Percentiles rank a stretch among this genome's conserved stretches.
Conservation (phyloP, 257 asterid species). For the Solanum neorickii region DNA sequence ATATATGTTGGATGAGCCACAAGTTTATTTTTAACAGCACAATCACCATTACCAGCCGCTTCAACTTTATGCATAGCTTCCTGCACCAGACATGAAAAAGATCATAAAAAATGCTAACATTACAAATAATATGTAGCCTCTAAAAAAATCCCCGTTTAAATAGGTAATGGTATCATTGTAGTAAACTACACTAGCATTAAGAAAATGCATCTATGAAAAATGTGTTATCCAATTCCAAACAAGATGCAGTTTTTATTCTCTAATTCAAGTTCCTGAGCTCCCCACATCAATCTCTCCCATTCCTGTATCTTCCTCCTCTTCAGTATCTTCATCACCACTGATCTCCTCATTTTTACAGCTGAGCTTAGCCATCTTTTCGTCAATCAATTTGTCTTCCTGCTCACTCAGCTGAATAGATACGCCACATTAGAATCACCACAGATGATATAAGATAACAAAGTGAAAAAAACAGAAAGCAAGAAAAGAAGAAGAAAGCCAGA, state of each 20-base stretch:
- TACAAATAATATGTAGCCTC: background rate
- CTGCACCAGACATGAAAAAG: constrained; percentile 16
- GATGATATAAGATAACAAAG: background rate
- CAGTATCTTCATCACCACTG: constrained; percentile 78
- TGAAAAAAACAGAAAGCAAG: background rate
- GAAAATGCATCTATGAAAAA: background rate
- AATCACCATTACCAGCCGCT: constrained; percentile 86
- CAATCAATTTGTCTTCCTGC: constrained; percentile 76
- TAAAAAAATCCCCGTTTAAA: background rate
- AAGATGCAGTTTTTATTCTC: constrained; percentile 10
- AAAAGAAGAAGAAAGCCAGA: background rate
- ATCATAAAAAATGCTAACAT: background rate
- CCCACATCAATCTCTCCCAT: constrained; percentile 78
- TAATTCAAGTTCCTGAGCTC: constrained; percentile 29
- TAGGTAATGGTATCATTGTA: background rate
- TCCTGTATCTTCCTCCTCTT: constrained; percentile 89
- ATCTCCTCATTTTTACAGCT: constrained; percentile 61
- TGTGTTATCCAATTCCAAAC: background rate
- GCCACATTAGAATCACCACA: background rate
- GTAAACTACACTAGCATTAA: background rate
- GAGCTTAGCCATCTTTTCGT: constrained; percentile 69
- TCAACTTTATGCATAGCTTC: constrained; percentile 95
- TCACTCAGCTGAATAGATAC: constrained; percentile 62
- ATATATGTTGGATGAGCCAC: constrained; percentile 91
- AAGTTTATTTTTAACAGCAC: constrained; percentile 80